A percentile compares a stretch with the other conserved stretches of the same genome.
These are phyloP conservation scores for Boletus calvinii DNA, from an alignment of 1,284 basidiomycete species.

Conservation along the genomic window DNA sequence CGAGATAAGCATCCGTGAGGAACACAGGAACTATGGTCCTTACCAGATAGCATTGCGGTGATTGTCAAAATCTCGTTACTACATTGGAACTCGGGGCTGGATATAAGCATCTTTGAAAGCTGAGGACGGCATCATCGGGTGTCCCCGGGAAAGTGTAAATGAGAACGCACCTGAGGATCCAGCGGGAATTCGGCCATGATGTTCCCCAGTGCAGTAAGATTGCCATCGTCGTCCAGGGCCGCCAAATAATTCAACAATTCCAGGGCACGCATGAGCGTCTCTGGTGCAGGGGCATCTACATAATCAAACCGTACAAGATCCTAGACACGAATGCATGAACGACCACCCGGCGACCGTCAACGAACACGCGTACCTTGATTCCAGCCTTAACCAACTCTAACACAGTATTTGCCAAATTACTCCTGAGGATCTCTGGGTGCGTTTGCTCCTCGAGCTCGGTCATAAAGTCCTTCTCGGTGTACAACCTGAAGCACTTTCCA, in stretches of 20 bases:
- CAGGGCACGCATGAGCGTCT: constrained; percentile 96
- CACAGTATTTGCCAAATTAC: constrained; percentile 92
- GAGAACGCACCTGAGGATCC: constrained; percentile 80
- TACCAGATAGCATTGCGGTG: constrained; percentile 93
- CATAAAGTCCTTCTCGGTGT: constrained; percentile 98
- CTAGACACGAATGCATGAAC: constrained; percentile 35
- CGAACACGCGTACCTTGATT: constrained; percentile 52
- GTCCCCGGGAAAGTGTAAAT: neutral
- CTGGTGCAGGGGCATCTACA: constrained; percentile 94
- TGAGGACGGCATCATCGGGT: constrained; percentile 26
- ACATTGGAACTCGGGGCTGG: constrained; percentile 93
- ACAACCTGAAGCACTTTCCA: constrained; percentile 96
- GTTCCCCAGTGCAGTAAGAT: constrained; percentile 81
- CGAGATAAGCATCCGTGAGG: constrained; percentile 5
- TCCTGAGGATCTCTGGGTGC: constrained; percentile 92
- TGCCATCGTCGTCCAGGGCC: constrained; percentile 93
- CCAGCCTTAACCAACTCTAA: constrained; percentile 94
- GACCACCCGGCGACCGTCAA: constrained; percentile 1
- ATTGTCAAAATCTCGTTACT: constrained; percentile 96
- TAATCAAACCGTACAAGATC: constrained; percentile 94
- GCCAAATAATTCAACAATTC: constrained; percentile 93
- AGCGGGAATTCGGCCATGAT: constrained; percentile 99
- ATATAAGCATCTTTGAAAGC: constrained; percentile 93
- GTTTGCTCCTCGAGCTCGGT: constrained; percentile 94
- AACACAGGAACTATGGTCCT: constrained; percentile 18